phyloP scores from a whole-genome alignment of 208 protist species.

The Wallacemonas sp. region DNA sequence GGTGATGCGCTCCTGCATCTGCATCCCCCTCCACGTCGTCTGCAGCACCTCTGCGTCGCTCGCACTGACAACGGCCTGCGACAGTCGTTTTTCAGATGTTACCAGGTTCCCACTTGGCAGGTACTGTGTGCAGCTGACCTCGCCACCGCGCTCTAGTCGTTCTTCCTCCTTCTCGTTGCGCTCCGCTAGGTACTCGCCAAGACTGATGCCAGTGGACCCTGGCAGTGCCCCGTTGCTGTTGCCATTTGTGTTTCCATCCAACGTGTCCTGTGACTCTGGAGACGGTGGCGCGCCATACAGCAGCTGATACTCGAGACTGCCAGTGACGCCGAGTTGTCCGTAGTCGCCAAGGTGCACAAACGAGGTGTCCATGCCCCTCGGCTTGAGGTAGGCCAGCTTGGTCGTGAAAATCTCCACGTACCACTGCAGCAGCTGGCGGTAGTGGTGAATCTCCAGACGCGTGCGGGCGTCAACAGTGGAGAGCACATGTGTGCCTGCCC shows the following conservation, averaged over 20 bases:
- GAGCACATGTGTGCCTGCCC: constrained; percentile 74
- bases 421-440: constrained; percentile 84
- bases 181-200: constrained; percentile 38
- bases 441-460: constrained; percentile 61
- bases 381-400: constrained; percentile 68
- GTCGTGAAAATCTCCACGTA: constrained; percentile 77
- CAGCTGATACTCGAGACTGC: constrained; percentile 75
- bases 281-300: constrained; percentile 59
- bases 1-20: constrained; percentile 32
- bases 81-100: constrained; percentile 28
- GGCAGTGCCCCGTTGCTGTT: background rate
- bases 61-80: constrained; percentile 32
- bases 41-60: constrained; percentile 36
- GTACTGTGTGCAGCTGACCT: background rate
- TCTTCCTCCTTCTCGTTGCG: constrained; percentile 32
- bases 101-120: background rate
- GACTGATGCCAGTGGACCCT: constrained; percentile 12
- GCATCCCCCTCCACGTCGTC: constrained; percentile 52
- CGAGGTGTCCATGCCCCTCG: constrained; percentile 71
- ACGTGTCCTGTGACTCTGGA: no score
- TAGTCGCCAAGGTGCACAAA: constrained; percentile 89
- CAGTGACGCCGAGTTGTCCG: constrained; percentile 64
- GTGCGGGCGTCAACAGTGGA: constrained; percentile 48
- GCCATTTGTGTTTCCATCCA: no score
- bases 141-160: constrained; percentile 3